Evolutionary conservation across 2,329 filamentous ascomycete species (phyloP), one percentile per base, ranked within the genome.

Genomic region (Arthrobotrys sinensis): DNA sequence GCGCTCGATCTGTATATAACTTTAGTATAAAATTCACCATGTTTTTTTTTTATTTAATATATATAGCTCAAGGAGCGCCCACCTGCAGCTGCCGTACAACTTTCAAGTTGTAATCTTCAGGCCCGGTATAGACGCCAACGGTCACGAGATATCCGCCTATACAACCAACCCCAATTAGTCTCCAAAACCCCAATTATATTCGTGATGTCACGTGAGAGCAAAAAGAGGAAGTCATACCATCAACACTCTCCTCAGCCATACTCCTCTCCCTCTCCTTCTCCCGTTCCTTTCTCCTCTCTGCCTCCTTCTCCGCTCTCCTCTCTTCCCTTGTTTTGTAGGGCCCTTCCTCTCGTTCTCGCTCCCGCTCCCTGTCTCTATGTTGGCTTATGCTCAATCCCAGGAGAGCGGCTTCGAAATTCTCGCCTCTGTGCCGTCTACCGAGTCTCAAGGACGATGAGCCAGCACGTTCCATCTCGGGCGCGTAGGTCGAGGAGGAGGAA

Each of bases 11-110:
- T 98, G 80, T 52, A 78, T 6, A 11, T n/a, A 57, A 34, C 21
- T n/a, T 73, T 57, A 40, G 62, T 38, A 36, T 28, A 24, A 62
- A 21, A 28, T 32, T 69, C 14, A 24, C n/a, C 50, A 16, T 21
- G 36, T 65, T 76, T 10, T 43, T 38, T 34, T 11, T 10, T n/a
- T 14, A 45, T 43, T 21, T 34, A 12, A 24, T 3, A 45, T 34
- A 21, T 14, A 52, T 57, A 28, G 50, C 16, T 10, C 48, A 10
- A 57, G n/a, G 43, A 34, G 4, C 16, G 32, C 86, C 82, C 88
- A 97, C 94, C 91, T 96, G 95, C 69, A 99, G 86, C 84, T 97
- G 94, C 81, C 96, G 90, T 70, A 98, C 95, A 57, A 93, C 87
- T 16, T 89, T 86, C 84, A 98, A 98, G 86, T 90, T 97, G 84